phyloP scores from a whole-genome alignment of 2,329 filamentous ascomycete genomes.

The Calonectria multiphialidica region DNA sequence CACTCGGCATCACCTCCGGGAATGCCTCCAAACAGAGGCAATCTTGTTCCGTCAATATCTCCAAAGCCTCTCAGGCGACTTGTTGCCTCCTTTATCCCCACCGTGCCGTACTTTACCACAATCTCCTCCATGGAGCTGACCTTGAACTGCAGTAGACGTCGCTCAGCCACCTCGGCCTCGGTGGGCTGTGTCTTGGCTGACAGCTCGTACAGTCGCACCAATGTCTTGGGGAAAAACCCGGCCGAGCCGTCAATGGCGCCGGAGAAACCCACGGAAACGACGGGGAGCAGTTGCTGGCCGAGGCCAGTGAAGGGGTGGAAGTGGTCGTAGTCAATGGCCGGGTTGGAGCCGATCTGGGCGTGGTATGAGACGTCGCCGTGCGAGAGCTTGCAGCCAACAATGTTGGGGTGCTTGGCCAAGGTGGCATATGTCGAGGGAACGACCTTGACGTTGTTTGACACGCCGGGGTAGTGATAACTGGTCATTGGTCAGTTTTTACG shows the following conservation, averaged over 20 bases:
- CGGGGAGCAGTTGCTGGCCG: conserved; percentile 74
- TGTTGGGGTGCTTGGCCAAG: conserved; percentile 73
- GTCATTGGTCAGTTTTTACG: not conserved
- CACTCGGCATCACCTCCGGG: conserved; percentile 69
- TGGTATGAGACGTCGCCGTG: not conserved
- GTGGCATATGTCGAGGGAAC: conserved; percentile 67
- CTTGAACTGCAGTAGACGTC: conserved; percentile 69
- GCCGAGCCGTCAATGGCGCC: conserved; percentile 74
- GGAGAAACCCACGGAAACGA: conserved; percentile 68
- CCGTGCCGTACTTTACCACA: conserved; percentile 69
- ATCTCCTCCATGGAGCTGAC: conserved; percentile 73
- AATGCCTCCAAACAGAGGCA: conserved; percentile 70
- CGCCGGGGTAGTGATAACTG: conserved; percentile 75
- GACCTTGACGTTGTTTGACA: conserved; percentile 73
- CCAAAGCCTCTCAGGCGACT: conserved; percentile 70
- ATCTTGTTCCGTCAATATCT: conserved; percentile 67
- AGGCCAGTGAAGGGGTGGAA: conserved; percentile 47
- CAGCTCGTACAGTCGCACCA: conserved; percentile 69
- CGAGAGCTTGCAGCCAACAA: not conserved
- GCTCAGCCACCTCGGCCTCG: conserved; percentile 60
- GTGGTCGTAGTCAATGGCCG: conserved; percentile 63
- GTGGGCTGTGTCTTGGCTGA: conserved; percentile 43
- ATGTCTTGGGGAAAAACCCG: conserved; percentile 72
- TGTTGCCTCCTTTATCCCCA: conserved; percentile 75
- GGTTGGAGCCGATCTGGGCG: not conserved